Evolutionary conservation across 2,329 filamentous ascomycete genomes (phyloP).

Genomic region (Aspergillus transmontanensis): DNA sequence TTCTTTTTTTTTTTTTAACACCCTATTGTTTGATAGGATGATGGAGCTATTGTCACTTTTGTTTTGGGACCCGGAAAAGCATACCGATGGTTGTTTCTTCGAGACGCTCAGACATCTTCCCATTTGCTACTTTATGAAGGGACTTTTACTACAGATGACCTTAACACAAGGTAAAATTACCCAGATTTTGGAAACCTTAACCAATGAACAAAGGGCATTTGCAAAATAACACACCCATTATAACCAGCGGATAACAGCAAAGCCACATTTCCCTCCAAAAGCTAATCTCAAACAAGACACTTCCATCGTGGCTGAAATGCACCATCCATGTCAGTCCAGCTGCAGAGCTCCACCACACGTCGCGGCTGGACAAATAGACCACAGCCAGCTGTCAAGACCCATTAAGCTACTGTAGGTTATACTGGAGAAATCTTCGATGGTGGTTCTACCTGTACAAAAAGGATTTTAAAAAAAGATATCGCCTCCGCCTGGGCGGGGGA

Average conservation of each 20-base stretch:
- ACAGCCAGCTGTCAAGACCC: constrained; percentile 19
- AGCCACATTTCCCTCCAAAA: neutral
- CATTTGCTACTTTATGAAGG: neutral
- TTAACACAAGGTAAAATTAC: neutral
- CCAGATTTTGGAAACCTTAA: neutral
- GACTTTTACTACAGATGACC: neutral
- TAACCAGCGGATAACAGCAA: neutral
- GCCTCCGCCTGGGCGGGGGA: neutral
- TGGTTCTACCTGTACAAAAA: constrained; percentile 3
- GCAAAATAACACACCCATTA: neutral
- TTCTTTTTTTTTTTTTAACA: neutral
- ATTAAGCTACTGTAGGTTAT: constrained; percentile 10
- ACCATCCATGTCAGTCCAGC: neutral
- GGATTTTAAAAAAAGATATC: neutral
- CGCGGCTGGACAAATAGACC: constrained; percentile 15
- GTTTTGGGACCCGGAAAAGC: neutral
- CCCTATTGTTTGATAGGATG: neutral
- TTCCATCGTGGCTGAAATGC: constrained; percentile 8
- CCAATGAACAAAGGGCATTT: neutral
- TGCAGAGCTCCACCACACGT: constrained; percentile 2
- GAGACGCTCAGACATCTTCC: neutral
- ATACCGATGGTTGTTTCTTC: neutral
- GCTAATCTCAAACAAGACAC: constrained; percentile 5
- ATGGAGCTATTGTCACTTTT: neutral
- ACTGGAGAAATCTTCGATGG: neutral